A percentile compares a stretch with the other conserved stretches of the same genome.
These are phyloP conservation scores for Exidia glandulosa DNA, from an alignment of 768 basidiomycete genomes.

Conservation along the genomic window DNA sequence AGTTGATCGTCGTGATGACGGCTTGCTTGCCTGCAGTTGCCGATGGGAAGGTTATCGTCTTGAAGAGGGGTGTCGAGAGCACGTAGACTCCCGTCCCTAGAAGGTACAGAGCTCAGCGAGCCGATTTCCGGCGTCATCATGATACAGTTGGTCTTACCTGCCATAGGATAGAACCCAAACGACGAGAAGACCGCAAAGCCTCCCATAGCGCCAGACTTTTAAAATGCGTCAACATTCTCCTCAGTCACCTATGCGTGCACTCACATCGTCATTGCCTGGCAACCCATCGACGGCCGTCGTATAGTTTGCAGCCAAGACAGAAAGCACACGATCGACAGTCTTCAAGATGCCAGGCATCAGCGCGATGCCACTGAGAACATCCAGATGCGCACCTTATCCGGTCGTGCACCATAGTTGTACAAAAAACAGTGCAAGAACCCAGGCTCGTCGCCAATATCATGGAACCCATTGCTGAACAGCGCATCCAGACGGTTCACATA, in stretches of 20 bases:
- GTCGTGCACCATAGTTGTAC: constrained; percentile 11
- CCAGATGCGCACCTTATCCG: too few species aligned
- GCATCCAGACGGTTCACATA: constrained; percentile 8
- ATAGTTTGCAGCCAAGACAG: constrained; percentile 2
- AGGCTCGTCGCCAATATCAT: constrained; percentile 2
- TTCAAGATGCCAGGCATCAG: too few species aligned
- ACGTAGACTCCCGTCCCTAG: constrained; percentile 6
- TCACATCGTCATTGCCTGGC: constrained; percentile 11
- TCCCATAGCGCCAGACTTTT: constrained; percentile 6
- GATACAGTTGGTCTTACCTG: too few species aligned
- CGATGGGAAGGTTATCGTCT: constrained; percentile 6
- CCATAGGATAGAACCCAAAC: constrained; percentile 10
- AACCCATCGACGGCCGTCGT: constrained; percentile 6
- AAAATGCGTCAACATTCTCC: not conserved
- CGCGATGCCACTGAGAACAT: too few species aligned
- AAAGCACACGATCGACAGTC: constrained; percentile 10
- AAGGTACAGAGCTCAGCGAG: too few species aligned
- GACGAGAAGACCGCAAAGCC: constrained; percentile 9
- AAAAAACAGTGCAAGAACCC: constrained; percentile 2
- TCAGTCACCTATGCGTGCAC: constrained; percentile 2
- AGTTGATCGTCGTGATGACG: constrained; percentile 6
- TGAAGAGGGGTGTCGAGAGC: constrained; percentile 10
- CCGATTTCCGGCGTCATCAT: too few species aligned
- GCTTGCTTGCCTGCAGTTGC: constrained; percentile 5
- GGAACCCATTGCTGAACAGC: constrained; percentile 7